Conservation (phyloP, 2,329 filamentous ascomycete species). For the Aspergillus terreus region DNA sequence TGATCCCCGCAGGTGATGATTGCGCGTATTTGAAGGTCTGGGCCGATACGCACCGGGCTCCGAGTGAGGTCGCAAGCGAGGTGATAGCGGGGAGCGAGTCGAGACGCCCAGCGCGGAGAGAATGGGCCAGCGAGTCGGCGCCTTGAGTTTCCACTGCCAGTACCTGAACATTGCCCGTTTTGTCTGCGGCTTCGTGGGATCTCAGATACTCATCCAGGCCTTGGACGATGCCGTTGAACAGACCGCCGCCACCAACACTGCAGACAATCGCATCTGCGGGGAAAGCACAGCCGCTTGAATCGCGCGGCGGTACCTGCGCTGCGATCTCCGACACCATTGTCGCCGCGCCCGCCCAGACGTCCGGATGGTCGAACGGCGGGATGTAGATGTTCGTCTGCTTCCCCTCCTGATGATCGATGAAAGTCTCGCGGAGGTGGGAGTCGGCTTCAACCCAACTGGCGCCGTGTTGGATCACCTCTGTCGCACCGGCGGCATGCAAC, state of each 20-base stretch:
- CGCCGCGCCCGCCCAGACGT: conserved; percentile 34
- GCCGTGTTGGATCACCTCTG: conserved; percentile 63
- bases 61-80: conserved; percentile 67
- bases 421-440: conserved; percentile 54
- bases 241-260: conserved; percentile 72
- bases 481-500: conserved; percentile 60
- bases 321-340: conserved; percentile 36
- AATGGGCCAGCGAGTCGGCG: conserved; percentile 62
- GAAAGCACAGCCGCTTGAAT: conserved; percentile 11
- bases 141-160: conserved; percentile 71
- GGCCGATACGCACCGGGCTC: conserved; percentile 61
- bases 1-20: conserved; percentile 32
- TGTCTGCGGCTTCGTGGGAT: conserved; percentile 12
- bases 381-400: conserved; percentile 28
- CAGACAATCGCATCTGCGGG: conserved; percentile 69
- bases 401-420: conserved; percentile 24
- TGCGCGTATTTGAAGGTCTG: conserved; percentile 61
- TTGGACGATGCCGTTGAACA: conserved; percentile 69
- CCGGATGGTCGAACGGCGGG: conserved; percentile 36
- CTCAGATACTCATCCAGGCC: conserved; percentile 48
- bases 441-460: conserved; percentile 68
- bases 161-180: conserved; percentile 38
- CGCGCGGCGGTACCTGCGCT: conserved; percentile 27
- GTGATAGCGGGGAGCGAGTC: conserved; percentile 65
- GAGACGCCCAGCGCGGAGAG: conserved; percentile 51